Conservation (phyloP, 1,139 yeast genomes). For the Scheffersomyces quercinus region DNA sequence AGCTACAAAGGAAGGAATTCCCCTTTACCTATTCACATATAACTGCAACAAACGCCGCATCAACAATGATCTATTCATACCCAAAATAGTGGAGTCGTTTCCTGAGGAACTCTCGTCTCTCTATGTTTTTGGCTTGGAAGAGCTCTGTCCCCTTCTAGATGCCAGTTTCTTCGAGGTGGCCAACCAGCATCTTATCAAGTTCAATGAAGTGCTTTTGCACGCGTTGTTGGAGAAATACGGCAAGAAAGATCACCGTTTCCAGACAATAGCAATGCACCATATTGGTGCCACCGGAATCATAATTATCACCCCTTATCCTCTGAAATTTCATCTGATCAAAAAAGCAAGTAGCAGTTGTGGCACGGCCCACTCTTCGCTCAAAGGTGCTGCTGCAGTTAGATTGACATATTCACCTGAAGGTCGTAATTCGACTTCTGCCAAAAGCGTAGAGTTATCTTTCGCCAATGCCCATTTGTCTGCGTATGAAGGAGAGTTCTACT, state of each 20-base stretch:
- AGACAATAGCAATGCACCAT: constrained; percentile 46
- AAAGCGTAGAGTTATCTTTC: constrained; percentile 52
- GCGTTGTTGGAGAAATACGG: constrained; percentile 37
- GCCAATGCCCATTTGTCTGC: constrained; percentile 75
- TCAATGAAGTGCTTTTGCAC: constrained; percentile 42
- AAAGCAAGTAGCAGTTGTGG: constrained; percentile 55
- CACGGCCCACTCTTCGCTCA: constrained; percentile 57
- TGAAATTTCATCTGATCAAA: constrained; percentile 28
- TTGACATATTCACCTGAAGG: constrained; percentile 34
- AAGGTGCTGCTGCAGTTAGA: constrained; percentile 73
- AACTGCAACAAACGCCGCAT: constrained; percentile 36
- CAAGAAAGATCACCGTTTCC: constrained; percentile 35
- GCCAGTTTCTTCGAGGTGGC: constrained; percentile 51
- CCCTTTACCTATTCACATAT: constrained; percentile 38
- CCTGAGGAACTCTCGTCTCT: constrained; percentile 43
- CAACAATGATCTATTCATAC: constrained; percentile 23
- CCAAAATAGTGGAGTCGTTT: constrained; percentile 25
- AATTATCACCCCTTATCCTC: constrained; percentile 48
- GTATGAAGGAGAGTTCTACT: constrained; percentile 60
- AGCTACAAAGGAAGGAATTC: not conserved
- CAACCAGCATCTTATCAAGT: constrained; percentile 37
- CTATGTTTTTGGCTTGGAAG: constrained; percentile 74
- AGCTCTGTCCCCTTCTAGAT: constrained; percentile 64
- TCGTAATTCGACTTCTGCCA: constrained; percentile 6
- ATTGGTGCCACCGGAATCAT: constrained; percentile 70